phyloP scores from a whole-genome alignment of 2,329 filamentous ascomycete species.

The Trichoderma sp. region DNA sequence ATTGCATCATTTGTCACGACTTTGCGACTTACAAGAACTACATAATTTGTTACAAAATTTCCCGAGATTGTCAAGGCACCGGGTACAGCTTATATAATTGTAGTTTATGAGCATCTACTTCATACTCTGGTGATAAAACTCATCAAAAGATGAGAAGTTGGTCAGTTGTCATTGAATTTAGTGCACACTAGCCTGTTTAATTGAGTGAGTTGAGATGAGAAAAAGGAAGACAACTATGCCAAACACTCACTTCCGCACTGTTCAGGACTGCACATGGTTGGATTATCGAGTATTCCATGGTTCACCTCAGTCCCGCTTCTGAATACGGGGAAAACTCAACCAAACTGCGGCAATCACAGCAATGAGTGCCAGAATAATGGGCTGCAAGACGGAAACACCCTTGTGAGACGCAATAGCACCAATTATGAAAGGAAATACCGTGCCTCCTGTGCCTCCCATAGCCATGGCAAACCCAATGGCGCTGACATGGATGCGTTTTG shows the following conservation, averaged over 20 bases:
- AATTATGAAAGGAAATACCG: slow-evolving; percentile 59
- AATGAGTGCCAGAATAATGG: slow-evolving; percentile 47
- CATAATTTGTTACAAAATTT: background rate
- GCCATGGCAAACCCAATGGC: slow-evolving; percentile 73
- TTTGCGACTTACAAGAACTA: background rate
- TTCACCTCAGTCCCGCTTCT: slow-evolving; percentile 31
- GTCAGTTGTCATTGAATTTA: too few relatives aligned
- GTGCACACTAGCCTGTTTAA: slow-evolving; percentile 20
- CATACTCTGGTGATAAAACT: too few relatives aligned
- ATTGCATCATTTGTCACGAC: slow-evolving; percentile 16
- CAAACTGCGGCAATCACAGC: slow-evolving; percentile 35
- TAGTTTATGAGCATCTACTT: too few relatives aligned
- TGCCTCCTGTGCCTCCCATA: slow-evolving; percentile 67
- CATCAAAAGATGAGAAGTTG: background rate
- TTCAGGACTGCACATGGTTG: background rate
- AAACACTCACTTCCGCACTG: background rate
- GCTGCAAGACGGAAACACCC: slow-evolving; percentile 51
- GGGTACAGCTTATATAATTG: background rate
- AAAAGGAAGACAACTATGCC: too few relatives aligned
- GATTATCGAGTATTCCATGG: background rate
- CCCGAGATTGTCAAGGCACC: background rate
- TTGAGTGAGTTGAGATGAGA: slow-evolving; percentile 11
- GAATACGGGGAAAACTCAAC: slow-evolving; percentile 37
- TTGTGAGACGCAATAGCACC: slow-evolving; percentile 57
- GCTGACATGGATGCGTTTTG: slow-evolving; percentile 66